These are phyloP conservation scores for Bacidia rubella DNA, from an alignment of 495 filamentous ascomycete species.

Conservation along the genomic window DNA sequence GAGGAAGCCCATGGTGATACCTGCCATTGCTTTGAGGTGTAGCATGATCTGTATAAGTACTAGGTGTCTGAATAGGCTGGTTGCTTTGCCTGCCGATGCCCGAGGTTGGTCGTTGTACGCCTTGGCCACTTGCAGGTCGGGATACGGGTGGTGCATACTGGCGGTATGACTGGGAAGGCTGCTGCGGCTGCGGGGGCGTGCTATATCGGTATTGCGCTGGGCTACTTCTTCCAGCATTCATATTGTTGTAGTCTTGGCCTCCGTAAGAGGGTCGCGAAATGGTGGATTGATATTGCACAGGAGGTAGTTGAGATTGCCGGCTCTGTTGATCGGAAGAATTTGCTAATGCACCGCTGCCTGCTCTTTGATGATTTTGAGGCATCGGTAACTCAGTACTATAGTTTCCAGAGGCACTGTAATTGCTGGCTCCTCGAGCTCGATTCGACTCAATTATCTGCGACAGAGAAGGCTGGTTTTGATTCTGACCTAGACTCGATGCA, in stretches of 20 bases:
- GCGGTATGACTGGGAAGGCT: not conserved
- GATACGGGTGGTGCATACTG: conserved; percentile 1
- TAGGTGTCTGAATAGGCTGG: conserved; percentile 2
- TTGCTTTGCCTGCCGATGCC: not conserved
- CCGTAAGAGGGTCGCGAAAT: not conserved
- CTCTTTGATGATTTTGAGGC: not conserved
- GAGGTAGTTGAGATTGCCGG: not conserved
- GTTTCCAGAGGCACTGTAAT: conserved; percentile 3
- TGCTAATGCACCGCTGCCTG: not conserved
- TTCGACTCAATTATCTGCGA: conserved; percentile 12
- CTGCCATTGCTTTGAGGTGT: not conserved
- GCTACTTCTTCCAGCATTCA: conserved; percentile 2
- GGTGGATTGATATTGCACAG: not conserved
- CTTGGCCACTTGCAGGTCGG: conserved; percentile 13
- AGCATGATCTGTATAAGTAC: not conserved
- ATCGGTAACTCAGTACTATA: not conserved
- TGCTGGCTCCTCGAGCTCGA: conserved; percentile 2
- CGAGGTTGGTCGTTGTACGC: conserved; percentile 1
- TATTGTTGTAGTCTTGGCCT: not conserved
- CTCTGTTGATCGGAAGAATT: not conserved
- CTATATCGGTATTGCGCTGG: conserved; percentile 5
- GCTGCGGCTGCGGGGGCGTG: not conserved
- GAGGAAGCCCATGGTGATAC: not conserved
- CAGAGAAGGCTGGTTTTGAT: not conserved
- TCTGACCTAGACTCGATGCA: conserved; percentile 16